Evolutionary conservation across 2,329 filamentous ascomycete genomes (phyloP).

Genomic region (Aureobasidium mangrovei): DNA sequence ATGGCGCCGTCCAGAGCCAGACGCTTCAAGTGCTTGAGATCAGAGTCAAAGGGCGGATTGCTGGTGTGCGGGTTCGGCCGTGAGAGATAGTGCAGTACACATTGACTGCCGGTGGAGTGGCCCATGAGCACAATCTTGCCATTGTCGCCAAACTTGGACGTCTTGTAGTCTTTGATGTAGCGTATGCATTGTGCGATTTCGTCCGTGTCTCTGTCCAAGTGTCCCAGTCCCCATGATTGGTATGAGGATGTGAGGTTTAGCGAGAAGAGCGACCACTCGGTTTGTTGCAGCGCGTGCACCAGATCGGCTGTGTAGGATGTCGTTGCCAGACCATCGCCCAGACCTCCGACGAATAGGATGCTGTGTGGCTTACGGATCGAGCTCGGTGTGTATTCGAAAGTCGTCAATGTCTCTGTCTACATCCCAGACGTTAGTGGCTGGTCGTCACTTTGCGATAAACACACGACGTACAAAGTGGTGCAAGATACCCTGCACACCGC

Average conservation of each 20-base stretch:
- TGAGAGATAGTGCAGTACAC: constrained; percentile 20
- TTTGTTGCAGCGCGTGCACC: constrained; percentile 19
- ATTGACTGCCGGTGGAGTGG: constrained; percentile 21
- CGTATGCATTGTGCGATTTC: constrained; percentile 26
- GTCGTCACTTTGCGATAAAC: background rate
- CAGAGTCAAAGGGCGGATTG: constrained; percentile 15
- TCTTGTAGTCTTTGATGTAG: constrained; percentile 28
- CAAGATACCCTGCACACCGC: constrained; percentile 21
- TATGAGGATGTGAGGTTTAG: constrained; percentile 22
- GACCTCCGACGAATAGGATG: constrained; percentile 22
- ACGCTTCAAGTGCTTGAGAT: constrained; percentile 17
- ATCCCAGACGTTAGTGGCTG: background rate
- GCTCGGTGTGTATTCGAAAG: constrained; percentile 32
- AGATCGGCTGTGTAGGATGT: constrained; percentile 21
- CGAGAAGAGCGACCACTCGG: constrained; percentile 20
- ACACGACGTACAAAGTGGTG: constrained; percentile 23
- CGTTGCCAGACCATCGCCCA: constrained; percentile 22
- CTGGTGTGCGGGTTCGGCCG: constrained; percentile 18
- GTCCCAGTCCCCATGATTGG: constrained; percentile 30
- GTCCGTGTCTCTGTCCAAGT: constrained; percentile 31
- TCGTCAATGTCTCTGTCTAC: constrained; percentile 32
- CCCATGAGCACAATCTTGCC: constrained; percentile 20
- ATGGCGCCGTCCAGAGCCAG: constrained; percentile 20
- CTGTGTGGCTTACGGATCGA: constrained; percentile 21
- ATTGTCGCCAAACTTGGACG: constrained; percentile 13